Evolutionary conservation across 352 stramenopile genomes (phyloP).

Genomic region (Lagenidium giganteum): DNA sequence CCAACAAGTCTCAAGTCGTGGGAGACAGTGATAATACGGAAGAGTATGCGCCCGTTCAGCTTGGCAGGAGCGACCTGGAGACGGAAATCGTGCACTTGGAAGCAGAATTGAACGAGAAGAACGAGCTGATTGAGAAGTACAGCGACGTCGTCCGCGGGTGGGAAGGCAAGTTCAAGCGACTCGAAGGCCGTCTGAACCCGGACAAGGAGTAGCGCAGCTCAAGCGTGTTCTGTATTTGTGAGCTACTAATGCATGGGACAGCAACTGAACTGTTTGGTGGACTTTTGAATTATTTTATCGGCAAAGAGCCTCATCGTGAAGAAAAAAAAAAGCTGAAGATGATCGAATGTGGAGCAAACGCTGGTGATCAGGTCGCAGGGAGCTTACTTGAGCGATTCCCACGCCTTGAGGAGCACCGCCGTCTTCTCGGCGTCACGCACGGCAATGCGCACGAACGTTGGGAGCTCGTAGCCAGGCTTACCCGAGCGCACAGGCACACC

Average conservation of each 20-base stretch:
- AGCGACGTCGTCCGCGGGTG: constrained; percentile 74
- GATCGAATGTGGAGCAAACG: too few relatives aligned
- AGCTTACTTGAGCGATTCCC: constrained; percentile 48
- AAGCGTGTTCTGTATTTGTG: too few relatives aligned
- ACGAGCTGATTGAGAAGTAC: constrained; percentile 84
- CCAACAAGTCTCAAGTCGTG: constrained; percentile 18
- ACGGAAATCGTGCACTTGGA: constrained; percentile 73
- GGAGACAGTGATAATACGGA: constrained; percentile 1
- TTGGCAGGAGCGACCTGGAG: constrained; percentile 55
- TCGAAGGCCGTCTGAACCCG: constrained; percentile 60
- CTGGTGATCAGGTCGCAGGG: too few relatives aligned
- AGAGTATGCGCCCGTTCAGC: neutral
- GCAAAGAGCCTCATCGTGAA: too few relatives aligned
- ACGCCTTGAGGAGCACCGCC: constrained; percentile 70
- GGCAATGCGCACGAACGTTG: constrained; percentile 79
- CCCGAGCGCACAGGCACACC: constrained; percentile 84
- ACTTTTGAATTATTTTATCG: too few relatives aligned
- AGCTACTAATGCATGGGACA: too few relatives aligned
- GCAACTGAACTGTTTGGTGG: too few relatives aligned
- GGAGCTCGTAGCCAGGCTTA: constrained; percentile 85
- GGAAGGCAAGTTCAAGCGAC: constrained; percentile 81
- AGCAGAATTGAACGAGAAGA: constrained; percentile 74
- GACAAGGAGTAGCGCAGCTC: constrained; percentile 47
- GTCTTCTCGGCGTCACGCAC: constrained; percentile 71
- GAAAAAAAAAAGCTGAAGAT: too few relatives aligned